These are phyloP conservation scores for Sisymbrium altissimum DNA, from an alignment of 345 rosid species.

Conservation along the genomic window DNA sequence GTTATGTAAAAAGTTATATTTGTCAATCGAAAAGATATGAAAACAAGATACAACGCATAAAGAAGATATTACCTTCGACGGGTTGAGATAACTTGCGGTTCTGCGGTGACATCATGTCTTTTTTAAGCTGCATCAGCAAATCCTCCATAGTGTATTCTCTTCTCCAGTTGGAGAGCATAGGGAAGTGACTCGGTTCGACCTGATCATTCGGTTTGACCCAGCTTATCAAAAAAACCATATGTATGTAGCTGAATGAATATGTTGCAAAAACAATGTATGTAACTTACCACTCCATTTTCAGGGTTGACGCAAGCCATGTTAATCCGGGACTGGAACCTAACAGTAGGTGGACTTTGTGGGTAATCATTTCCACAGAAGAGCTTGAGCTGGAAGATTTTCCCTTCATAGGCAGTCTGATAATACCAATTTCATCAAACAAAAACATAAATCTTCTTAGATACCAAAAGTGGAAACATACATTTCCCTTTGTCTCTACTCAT, in stretches of 20 bases:
- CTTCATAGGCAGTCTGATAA: conserved; percentile 77
- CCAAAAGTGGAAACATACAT: not conserved
- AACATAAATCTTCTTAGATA: not conserved
- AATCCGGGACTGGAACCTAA: conserved; percentile 79
- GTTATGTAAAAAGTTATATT: not conserved
- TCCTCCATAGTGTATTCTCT: conserved; percentile 74
- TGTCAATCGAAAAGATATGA: not conserved
- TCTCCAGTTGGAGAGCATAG: conserved; percentile 63
- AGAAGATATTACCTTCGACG: conserved; percentile 41
- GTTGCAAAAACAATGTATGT: not conserved
- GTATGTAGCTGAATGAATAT: not conserved
- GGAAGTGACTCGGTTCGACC: conserved; percentile 70
- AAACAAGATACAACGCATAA: not conserved
- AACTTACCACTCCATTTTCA: conserved; percentile 83
- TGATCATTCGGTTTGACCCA: conserved; percentile 12
- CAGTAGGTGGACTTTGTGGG: conserved; percentile 85
- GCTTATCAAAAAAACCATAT: not conserved
- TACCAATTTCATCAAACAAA: not conserved
- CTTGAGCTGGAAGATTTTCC: conserved; percentile 87
- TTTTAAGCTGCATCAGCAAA: conserved; percentile 58
- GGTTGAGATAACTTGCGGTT: conserved; percentile 75
- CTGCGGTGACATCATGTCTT: conserved; percentile 71
- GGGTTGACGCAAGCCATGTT: conserved; percentile 87
- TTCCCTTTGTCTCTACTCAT: not conserved
- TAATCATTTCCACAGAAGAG: conserved; percentile 92